These are phyloP conservation scores for Yamadazyma oceani DNA, from an alignment of 1,139 yeast genomes.

Conservation along the genomic window DNA sequence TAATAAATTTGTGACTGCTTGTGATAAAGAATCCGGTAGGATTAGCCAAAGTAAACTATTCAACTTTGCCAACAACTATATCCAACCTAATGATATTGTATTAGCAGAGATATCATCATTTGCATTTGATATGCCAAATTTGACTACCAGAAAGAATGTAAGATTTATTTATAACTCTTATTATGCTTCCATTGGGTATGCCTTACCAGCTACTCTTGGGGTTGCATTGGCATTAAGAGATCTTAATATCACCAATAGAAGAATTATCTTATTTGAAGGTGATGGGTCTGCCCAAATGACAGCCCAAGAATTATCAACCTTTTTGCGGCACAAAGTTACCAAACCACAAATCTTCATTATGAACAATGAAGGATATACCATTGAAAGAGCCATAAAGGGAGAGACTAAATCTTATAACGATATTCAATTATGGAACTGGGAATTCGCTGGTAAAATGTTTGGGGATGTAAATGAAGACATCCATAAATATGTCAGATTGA, in stretches of 20 bases:
- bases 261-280: conserved; percentile 75
- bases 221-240: conserved; percentile 70
- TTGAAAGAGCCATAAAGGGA: conserved; percentile 82
- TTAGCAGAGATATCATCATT: conserved; percentile 80
- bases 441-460: conserved; percentile 58
- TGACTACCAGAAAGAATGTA: conserved; percentile 53
- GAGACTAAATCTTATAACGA: conserved; percentile 77
- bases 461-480: conserved; percentile 53
- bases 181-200: conserved; percentile 84
- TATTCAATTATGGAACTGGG: conserved; percentile 79
- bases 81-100: conserved; percentile 63
- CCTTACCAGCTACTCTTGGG: conserved; percentile 83
- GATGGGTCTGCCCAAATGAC: conserved; percentile 96
- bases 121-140: conserved; percentile 67
- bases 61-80: conserved; percentile 32
- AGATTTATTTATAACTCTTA: conserved; percentile 63
- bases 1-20: conserved; percentile 4
- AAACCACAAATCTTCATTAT: conserved; percentile 55
- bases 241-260: conserved; percentile 38
- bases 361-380: conserved; percentile 85
- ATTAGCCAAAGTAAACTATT: conserved; percentile 30
- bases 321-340: conserved; percentile 55
- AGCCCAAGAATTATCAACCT: conserved; percentile 73
- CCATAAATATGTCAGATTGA: conserved; percentile 33
- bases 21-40: conserved; percentile 11